A percentile compares a stretch with the other conserved stretches of the same genome.
Conservation (phyloP, 805 yeast genomes). For the Phaffomyces opuntiae region DNA sequence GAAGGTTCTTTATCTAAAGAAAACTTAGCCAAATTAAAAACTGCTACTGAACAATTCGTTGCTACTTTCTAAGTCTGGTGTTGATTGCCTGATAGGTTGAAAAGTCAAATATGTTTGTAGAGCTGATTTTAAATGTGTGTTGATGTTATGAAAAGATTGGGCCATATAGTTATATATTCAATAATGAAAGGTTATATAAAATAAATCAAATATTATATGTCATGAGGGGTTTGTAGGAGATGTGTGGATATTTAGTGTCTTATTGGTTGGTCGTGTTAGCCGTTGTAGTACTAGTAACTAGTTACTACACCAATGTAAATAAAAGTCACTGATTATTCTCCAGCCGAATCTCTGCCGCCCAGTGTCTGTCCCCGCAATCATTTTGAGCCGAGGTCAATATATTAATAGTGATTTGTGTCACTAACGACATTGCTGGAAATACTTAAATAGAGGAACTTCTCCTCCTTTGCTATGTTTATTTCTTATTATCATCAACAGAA, state of each 20-base stretch:
- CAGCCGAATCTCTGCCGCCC: too few species aligned
- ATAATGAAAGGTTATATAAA: slow-evolving; percentile 5
- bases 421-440: too few species aligned
- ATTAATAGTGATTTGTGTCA: not conserved
- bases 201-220: slow-evolving; percentile 11
- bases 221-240: not conserved
- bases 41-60: slow-evolving; percentile 88
- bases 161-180: slow-evolving; percentile 4
- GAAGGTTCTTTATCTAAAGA: slow-evolving; percentile 90
- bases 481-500: not conserved
- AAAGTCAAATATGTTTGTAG: not conserved
- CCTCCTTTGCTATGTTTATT: not conserved
- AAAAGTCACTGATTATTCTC: too few species aligned
- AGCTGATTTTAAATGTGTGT: slow-evolving; percentile 6
- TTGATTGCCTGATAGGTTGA: not conserved
- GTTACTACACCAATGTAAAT: too few species aligned
- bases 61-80: slow-evolving; percentile 62
- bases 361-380: too few species aligned
- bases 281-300: too few species aligned
- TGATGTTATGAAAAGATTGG: slow-evolving; percentile 16
- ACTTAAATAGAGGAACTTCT: not conserved
- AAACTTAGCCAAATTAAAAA: slow-evolving; percentile 76
- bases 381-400: not conserved
- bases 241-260: too few species aligned
- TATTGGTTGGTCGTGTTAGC: too few species aligned